Evolutionary conservation across 108 stramenopile genomes (phyloP).

Genomic region (Aureococcus anophagefferens): DNA sequence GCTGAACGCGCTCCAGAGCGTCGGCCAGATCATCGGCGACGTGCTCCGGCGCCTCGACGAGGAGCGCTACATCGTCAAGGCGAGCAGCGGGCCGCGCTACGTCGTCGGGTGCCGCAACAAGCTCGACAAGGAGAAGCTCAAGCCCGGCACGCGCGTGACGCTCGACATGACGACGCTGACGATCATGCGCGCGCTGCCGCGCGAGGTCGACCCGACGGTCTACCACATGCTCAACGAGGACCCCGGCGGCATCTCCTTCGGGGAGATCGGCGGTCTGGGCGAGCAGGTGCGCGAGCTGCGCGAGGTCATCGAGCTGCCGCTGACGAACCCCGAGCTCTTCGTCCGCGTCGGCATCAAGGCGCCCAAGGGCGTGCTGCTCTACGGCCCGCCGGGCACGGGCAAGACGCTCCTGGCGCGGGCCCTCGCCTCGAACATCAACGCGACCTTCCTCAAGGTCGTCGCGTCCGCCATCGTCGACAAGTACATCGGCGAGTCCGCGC

Average conservation of each 20-base stretch:
- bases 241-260: constrained; percentile 71
- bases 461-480: constrained; percentile 98
- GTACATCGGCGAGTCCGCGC: constrained; percentile 97
- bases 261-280: constrained; percentile 86
- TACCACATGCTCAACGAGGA: constrained; percentile 98
- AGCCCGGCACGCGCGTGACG: constrained; percentile 88
- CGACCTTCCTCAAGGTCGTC: constrained; percentile 93
- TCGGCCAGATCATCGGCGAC: constrained; percentile 95
- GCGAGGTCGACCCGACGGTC: constrained; percentile 97
- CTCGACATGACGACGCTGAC: constrained; percentile 99
- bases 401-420: constrained; percentile 89
- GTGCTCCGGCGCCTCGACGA: constrained; percentile 86
- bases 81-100: constrained; percentile 84
- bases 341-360: constrained; percentile 95
- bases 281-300: constrained; percentile 95
- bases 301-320: constrained; percentile 94
- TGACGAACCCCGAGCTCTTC: constrained; percentile 97
- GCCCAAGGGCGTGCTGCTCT: constrained; percentile 75
- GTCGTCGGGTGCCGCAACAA: constrained; percentile 88
- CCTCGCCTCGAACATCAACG: constrained; percentile 88
- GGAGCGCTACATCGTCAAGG: constrained; percentile 97
- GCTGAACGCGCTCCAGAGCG: constrained; percentile 79
- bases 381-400: constrained; percentile 87
- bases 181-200: constrained; percentile 91
- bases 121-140: constrained; percentile 76